Evolutionary conservation across 1,284 basidiomycete species (phyloP).

Genomic region (Moesziomyces parantarcticus): DNA sequence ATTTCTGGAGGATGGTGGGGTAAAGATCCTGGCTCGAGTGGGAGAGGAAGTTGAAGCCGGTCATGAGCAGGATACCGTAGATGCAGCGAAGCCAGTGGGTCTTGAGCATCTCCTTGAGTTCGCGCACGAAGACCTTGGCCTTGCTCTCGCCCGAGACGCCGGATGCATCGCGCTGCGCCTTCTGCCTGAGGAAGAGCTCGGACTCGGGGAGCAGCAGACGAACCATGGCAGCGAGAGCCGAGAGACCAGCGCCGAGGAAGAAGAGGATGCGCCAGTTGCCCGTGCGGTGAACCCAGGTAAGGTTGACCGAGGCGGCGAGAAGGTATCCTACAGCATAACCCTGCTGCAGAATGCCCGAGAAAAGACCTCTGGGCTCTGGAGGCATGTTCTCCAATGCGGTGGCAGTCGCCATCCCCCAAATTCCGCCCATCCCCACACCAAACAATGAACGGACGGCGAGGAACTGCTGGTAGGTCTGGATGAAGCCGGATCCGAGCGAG

Average conservation of each 20-base stretch:
- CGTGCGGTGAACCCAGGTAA: constrained; percentile 70
- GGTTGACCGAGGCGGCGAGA: constrained; percentile 78
- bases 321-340: constrained; percentile 76
- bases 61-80: constrained; percentile 75
- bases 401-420: constrained; percentile 55
- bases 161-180: constrained; percentile 65
- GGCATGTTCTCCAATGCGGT: constrained; percentile 87
- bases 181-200: constrained; percentile 74
- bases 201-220: constrained; percentile 83
- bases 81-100: constrained; percentile 86
- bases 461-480: constrained; percentile 70
- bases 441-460: constrained; percentile 69
- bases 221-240: constrained; percentile 78
- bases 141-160: constrained; percentile 31
- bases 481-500: constrained; percentile 77
- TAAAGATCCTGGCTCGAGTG: constrained; percentile 63
- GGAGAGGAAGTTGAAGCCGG: constrained; percentile 87
- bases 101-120: constrained; percentile 80
- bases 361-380: constrained; percentile 83
- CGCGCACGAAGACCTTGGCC: constrained; percentile 78
- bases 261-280: constrained; percentile 71
- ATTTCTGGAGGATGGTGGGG: constrained; percentile 60
- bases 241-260: constrained; percentile 74
- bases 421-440: constrained; percentile 75
- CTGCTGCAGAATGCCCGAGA: constrained; percentile 84